A percentile compares a stretch with the other conserved stretches of the same genome.
These are phyloP conservation scores for Cyathus pygmaeus DNA, from an alignment of 1,284 basidiomycete genomes.

Conservation along the genomic window DNA sequence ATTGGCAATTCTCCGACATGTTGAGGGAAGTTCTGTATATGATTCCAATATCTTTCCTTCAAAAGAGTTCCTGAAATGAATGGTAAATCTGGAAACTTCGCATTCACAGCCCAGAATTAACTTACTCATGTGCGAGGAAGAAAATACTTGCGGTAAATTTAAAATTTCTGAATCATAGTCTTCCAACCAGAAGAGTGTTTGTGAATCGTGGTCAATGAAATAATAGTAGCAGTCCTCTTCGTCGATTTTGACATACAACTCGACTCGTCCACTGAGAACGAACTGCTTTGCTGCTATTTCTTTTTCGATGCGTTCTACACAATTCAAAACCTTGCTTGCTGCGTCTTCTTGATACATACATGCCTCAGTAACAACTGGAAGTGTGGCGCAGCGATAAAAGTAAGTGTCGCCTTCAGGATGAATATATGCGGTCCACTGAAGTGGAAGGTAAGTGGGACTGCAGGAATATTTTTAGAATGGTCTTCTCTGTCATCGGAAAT, in stretches of 20 bases:
- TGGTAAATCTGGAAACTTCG: constrained; percentile 16
- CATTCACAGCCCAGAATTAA: constrained; percentile 6
- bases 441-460: constrained; percentile 50
- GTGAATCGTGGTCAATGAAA: constrained; percentile 57
- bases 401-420: constrained; percentile 68
- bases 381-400: constrained; percentile 42
- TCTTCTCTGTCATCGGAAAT: not conserved
- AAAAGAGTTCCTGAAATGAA: constrained; percentile 49
- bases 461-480: no score
- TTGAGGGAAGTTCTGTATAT: constrained; percentile 67
- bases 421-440: constrained; percentile 51
- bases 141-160: constrained; percentile 53
- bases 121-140: constrained; percentile 61
- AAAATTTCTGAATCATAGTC: constrained; percentile 48
- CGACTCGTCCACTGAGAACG: constrained; percentile 45
- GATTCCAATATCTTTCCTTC: constrained; percentile 64
- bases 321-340: constrained; percentile 39
- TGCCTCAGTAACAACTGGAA: constrained; percentile 58
- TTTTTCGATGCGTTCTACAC: constrained; percentile 38
- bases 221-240: constrained; percentile 62
- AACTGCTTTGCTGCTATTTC: constrained; percentile 39
- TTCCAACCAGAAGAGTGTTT: constrained; percentile 62
- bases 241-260: constrained; percentile 61
- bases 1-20: no score
- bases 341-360: constrained; percentile 49